Conservation (phyloP, 306 rosid species). For the Notholithocarpus densiflorus region DNA sequence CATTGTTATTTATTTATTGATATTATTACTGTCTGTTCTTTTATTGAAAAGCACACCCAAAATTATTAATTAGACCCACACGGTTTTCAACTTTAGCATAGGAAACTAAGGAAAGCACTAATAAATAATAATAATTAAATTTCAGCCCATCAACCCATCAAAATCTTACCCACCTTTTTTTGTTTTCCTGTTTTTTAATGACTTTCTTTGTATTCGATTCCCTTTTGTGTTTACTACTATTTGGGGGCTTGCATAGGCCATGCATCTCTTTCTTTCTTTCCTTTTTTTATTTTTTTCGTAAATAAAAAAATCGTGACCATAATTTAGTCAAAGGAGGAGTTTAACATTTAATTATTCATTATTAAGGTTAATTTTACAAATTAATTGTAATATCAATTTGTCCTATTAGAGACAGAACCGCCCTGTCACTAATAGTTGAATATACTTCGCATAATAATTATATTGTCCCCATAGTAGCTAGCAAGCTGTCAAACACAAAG, state of each 20-base stretch:
- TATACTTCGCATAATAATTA: neutral
- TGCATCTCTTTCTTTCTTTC: no score
- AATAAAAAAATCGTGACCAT: neutral
- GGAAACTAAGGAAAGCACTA: no score
- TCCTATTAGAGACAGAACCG: neutral
- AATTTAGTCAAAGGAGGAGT: neutral
- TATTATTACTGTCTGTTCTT: neutral
- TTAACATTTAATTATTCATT: neutral
- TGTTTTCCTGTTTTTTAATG: neutral
- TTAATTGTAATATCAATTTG: neutral
- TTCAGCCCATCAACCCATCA: no score
- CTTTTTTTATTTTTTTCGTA: no score
- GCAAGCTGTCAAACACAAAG: neutral
- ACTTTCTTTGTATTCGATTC: neutral
- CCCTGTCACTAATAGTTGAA: neutral
- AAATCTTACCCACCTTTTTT: no score
- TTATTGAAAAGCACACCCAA: neutral
- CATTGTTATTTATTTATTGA: neutral
- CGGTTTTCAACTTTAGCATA: no score
- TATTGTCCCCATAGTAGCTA: neutral
- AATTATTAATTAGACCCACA: neutral
- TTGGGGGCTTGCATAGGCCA: neutral
- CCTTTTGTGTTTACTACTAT: neutral
- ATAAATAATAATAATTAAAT: no score
- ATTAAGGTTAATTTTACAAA: neutral